Evolutionary conservation across 306 rosid genomes (phyloP), one percentile per base, ranked within the genome.

Genomic region (Cicer judaicum): DNA sequence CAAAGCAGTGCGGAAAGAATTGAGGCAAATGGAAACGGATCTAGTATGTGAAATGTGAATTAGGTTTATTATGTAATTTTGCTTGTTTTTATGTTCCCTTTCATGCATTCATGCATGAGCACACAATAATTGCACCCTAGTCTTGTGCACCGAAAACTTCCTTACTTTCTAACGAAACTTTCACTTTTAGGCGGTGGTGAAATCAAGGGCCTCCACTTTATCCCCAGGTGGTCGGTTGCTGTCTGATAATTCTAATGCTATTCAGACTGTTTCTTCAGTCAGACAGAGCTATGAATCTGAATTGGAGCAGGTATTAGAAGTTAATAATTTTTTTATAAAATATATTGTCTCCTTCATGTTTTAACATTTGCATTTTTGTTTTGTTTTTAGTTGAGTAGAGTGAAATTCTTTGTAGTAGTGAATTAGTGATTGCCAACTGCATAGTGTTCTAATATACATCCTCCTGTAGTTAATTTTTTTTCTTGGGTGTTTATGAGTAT

Each of bases 231-330:
- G 85, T 74, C 29, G 76, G 73, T 41, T 83, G 82, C 81, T 43
- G 13, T 75, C 91, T 54, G 81, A 85, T 14, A 76, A 79, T 68
- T 72, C 90, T 46, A 85, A 87, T 87, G 87, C 72, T 74, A 64
- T 82, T 83, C 85, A 80, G 53, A 72, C 85, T 55, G 82, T 84
- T 74, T 84, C 96, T 79, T 87, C 88, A 6, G 62, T 78, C 73
- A 85, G 84, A 84, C 84, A 85, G 87, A 89, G 84, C 78, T 88
- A 88, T 79, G 87, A 93, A 67, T 59, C 87, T 57, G 86, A 89
- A 88, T 75, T 86, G 88, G 98, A 88, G 80, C 90, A 92, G 93
- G 99, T 92, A 83, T 49, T 36, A 14, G 18, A 75, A 61, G 50
- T 69, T 55, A 8, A 67, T 15, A 67, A 16, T 19, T 24, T 18